Evolutionary conservation across 352 stramenopile species (phyloP), one percentile per base, ranked within the genome.

Genomic region (Phytophthora crassamura): DNA sequence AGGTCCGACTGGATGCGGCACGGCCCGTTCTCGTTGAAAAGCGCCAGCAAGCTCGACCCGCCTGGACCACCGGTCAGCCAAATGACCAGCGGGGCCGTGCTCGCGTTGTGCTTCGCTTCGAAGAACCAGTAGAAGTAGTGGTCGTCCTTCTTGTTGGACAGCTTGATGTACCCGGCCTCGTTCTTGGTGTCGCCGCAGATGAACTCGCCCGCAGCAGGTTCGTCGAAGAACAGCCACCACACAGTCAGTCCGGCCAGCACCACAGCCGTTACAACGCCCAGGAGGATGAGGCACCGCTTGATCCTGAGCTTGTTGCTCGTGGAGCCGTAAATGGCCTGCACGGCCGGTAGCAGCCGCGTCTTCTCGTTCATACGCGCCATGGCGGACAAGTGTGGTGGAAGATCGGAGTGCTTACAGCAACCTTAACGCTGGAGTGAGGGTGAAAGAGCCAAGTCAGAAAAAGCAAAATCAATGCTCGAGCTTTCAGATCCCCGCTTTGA

Each of bases 41-140:
- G 43, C 7, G 79, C 81, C 22, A 84, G 55, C 35, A 83, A 46
- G 64, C 74, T 83, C 3, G 77, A 87, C 4, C 69, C 68, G 9
- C 79, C 79, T 7, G 81, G 79, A 4, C 80, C 80, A 11, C 80
- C 78, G 0, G 72, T 87, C 35, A 89, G 64, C 80, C 80, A 89
- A n/a, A 89, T 52, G 20, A 88, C 64, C 4, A 86, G 41, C 2
- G 77, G 80, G 20, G 77, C 80, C 9, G 41, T 77, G 9, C 25
- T 51, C 4, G 72, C 57, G 40, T 71, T 62, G 46, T 69, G 59
- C 20, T 65, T 52, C 6, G 81, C 78, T 57, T 88, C 73, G 28
- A 85, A 82, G 50, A 75, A 85, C 78, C 80, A 90, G 62, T 89
- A 88, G 47, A 90, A 90, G 66, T 88, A 89, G 51, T 86, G 52